Conservation (phyloP, 331 rosid genomes). For the Acacia pycnantha region DNA sequence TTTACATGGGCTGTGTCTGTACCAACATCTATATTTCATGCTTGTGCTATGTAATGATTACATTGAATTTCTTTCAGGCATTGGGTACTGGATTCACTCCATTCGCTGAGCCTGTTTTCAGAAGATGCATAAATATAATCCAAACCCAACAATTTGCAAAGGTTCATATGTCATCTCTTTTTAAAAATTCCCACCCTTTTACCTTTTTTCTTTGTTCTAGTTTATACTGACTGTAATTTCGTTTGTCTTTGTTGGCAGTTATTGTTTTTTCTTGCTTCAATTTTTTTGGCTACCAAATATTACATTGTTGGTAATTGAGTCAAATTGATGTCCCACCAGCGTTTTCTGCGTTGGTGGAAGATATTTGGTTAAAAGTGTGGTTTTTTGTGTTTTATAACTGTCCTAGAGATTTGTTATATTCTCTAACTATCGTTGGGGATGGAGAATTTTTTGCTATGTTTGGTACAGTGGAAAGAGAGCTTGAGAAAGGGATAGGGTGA, state of each 20-base stretch:
- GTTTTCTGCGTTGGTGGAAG: not conserved
- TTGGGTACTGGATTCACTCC: slow-evolving; percentile 90
- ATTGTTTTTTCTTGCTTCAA: slow-evolving; percentile 8
- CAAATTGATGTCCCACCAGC: not conserved
- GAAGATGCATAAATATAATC: slow-evolving; percentile 93
- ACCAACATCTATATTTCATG: slow-evolving; percentile 24
- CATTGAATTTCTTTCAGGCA: slow-evolving; percentile 62
- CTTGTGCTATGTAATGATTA: slow-evolving; percentile 8
- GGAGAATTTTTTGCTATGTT: not conserved
- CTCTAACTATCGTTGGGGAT: not conserved
- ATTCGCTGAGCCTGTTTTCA: slow-evolving; percentile 93
- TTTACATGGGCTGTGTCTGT: slow-evolving; percentile 20
- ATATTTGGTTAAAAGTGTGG: not conserved
- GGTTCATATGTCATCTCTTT: slow-evolving; percentile 42
- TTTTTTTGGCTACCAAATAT: not conserved
- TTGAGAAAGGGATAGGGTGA: not conserved
- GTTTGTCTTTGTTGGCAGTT: slow-evolving; percentile 11
- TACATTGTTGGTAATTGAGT: not conserved
- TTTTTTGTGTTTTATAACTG: not conserved
- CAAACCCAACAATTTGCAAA: slow-evolving; percentile 88
- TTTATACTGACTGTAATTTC: not conserved
- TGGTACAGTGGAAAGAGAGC: not conserved
- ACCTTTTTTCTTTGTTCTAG: not conserved
- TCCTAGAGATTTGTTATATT: not conserved
- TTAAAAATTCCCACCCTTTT: slow-evolving; percentile 1